Conservation (phyloP, 2,329 filamentous ascomycete genomes). For the Fusarium equiseti region DNA sequence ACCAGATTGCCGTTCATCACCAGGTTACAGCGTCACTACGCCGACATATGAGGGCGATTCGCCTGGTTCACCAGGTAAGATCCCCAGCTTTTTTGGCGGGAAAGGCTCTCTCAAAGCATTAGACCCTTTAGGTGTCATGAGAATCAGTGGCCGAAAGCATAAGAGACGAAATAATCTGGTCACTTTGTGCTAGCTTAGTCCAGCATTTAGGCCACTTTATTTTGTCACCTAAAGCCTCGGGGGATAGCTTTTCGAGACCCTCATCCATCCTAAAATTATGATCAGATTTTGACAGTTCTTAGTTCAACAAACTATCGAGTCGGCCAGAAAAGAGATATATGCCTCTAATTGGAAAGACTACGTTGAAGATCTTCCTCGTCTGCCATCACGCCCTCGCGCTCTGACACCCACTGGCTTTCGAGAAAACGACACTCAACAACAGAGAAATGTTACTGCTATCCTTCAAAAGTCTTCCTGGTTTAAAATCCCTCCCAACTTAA, state of each 20-base stretch:
- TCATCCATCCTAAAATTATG: no score
- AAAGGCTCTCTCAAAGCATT: no score
- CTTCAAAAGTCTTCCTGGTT: conserved; percentile 8
- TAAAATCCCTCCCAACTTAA: not conserved
- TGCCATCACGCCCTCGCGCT: not conserved
- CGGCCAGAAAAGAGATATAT: not conserved
- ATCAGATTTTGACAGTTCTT: not conserved
- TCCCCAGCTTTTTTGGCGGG: no score
- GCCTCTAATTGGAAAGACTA: not conserved
- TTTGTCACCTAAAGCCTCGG: no score
- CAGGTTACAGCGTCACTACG: not conserved
- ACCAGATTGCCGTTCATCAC: not conserved
- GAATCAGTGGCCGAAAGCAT: fast-evolving
- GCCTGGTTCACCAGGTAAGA: not conserved
- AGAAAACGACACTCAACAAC: not conserved
- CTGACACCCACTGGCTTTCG: not conserved
- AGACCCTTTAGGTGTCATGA: no score
- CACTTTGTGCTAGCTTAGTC: not conserved
- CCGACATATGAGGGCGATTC: not conserved
- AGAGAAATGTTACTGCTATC: not conserved
- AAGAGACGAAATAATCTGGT: not conserved
- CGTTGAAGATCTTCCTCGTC: not conserved
- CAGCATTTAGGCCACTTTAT: not conserved
- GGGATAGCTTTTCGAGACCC: no score
- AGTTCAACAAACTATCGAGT: not conserved